phyloP scores from a whole-genome alignment of 805 yeast genomes.

The Candida maris region DNA sequence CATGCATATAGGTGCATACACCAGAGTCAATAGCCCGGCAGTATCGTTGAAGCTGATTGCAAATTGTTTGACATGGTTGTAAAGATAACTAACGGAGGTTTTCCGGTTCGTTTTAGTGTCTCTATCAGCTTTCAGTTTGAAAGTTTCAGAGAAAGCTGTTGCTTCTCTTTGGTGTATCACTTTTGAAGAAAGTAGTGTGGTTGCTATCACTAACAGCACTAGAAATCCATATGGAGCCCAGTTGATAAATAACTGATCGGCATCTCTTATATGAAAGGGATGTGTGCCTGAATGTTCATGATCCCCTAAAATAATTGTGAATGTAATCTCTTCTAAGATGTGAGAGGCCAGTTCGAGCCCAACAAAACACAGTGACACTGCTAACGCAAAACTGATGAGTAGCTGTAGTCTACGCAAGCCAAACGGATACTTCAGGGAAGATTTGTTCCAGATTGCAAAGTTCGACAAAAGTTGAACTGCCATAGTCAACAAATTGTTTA shows the following conservation, averaged over 20 bases:
- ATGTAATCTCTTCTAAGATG: constrained; percentile 70
- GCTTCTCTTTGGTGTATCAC: constrained; percentile 9
- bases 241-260: constrained; percentile 19
- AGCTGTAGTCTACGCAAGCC: constrained; percentile 93
- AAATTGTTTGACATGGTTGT: constrained; percentile 4
- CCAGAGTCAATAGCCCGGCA: constrained; percentile 42
- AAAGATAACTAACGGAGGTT: neutral
- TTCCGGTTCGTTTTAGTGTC: constrained; percentile 5
- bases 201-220: constrained; percentile 21
- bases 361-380: constrained; percentile 82
- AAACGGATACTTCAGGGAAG: constrained; percentile 83
- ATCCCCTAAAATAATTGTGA: constrained; percentile 34
- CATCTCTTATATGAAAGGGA: constrained; percentile 28
- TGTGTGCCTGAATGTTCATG: constrained; percentile 24
- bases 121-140: constrained; percentile 12
- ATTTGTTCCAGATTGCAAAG: constrained; percentile 85
- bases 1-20: constrained; percentile 29
- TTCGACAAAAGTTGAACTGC: constrained; percentile 80
- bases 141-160: neutral
- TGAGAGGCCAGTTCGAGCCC: constrained; percentile 89
- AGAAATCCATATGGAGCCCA: constrained; percentile 29
- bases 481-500: constrained; percentile 68
- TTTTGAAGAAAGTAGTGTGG: constrained; percentile 35
- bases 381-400: constrained; percentile 78
- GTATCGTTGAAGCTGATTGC: constrained; percentile 32